A percentile compares a stretch with the other conserved stretches of the same genome.
Conservation (phyloP, 176 grass and related monocot genomes). For the Juncus inflexus region DNA sequence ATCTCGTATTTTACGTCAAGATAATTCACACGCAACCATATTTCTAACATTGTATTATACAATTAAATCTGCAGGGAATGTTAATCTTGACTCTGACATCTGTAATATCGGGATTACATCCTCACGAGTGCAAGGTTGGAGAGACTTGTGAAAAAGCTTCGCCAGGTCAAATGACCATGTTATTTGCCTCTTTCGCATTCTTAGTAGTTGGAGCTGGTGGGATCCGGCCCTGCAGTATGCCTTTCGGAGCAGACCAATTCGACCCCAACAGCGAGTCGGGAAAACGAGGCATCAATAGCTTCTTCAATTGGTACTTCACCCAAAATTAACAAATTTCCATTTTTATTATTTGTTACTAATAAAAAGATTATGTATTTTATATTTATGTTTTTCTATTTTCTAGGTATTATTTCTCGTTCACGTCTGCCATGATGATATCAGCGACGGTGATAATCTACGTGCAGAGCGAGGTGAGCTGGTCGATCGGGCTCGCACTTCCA, state of each 20-base stretch:
- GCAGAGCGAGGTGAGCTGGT: conserved; percentile 92
- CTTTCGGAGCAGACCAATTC: conserved; percentile 91
- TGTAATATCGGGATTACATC: conserved; percentile 51
- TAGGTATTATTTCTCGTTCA: conserved; percentile 92
- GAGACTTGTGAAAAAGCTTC: conserved; percentile 44
- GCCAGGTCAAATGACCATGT: conserved; percentile 49
- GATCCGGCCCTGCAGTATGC: conserved; percentile 88
- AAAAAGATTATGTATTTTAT: background rate
- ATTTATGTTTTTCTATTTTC: conserved; percentile 1
- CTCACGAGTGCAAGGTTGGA: conserved; percentile 32
- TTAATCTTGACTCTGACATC: conserved; percentile 73
- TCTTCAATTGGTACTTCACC: conserved; percentile 90
- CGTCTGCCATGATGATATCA: conserved; percentile 70
- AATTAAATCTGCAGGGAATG: conserved; percentile 51
- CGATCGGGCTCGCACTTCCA: conserved; percentile 66
- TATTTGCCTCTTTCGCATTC: conserved; percentile 64
- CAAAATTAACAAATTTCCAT: background rate
- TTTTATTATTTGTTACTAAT: background rate
- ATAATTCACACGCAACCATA: background rate
- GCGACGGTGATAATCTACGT: conserved; percentile 97
- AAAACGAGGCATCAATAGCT: conserved; percentile 94
- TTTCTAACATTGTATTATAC: conserved; percentile 4
- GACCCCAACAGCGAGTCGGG: conserved; percentile 71
- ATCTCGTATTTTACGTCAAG: background rate
- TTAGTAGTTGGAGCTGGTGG: conserved; percentile 64